Conservation (phyloP, 306 rosid species). For the Alnus glutinosa region DNA sequence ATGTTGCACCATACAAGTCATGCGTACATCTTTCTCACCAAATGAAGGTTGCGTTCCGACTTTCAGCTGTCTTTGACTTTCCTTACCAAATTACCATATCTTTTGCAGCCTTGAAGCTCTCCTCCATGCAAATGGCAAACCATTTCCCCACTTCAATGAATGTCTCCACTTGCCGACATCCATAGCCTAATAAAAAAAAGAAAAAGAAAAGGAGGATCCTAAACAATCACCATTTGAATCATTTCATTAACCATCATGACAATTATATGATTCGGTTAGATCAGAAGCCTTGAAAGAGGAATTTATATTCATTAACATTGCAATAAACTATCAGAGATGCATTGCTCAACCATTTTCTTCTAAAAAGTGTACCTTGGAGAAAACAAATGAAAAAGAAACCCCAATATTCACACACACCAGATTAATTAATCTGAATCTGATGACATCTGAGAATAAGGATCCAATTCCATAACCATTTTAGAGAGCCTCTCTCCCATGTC, state of each 20-base stretch:
- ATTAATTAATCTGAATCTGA: conserved; percentile 75
- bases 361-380: not conserved
- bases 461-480: conserved; percentile 58
- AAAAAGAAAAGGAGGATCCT: no score
- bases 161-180: not conserved
- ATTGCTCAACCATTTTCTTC: conserved; percentile 5
- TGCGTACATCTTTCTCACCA: not conserved
- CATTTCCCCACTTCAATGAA: not conserved
- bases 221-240: no score
- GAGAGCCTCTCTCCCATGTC: conserved; percentile 82
- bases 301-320: not conserved
- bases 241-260: no score
- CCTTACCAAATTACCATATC: not conserved
- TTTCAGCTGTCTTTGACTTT: not conserved
- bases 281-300: no score
- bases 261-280: no score
- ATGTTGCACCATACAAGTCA: not conserved
- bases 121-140: not conserved
- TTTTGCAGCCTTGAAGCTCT: not conserved
- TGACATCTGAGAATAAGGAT: conserved; percentile 50
- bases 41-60: not conserved
- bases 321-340: not conserved
- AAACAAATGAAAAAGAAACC: not conserved
- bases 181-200: no score
- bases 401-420: conserved; percentile 9